A percentile compares a stretch with the other conserved stretches of the same genome.
These are phyloP conservation scores for Russula earlei DNA, from an alignment of 768 basidiomycete genomes.

Conservation along the genomic window DNA sequence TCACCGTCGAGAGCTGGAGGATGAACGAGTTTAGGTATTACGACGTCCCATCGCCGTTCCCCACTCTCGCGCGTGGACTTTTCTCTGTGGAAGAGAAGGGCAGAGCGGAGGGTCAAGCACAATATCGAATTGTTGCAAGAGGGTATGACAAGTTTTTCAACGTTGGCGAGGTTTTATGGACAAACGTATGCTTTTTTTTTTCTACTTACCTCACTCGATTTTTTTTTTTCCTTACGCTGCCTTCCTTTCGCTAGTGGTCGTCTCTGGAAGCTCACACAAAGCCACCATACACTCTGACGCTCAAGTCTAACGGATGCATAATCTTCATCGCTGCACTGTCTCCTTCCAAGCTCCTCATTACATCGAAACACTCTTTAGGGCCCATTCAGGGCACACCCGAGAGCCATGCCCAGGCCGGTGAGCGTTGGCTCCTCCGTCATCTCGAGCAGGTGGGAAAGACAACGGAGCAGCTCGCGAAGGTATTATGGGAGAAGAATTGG, in stretches of 20 bases:
- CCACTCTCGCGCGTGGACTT: slow-evolving; percentile 87
- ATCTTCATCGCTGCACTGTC: slow-evolving; percentile 89
- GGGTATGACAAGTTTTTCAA: slow-evolving; percentile 99
- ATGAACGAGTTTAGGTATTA: slow-evolving; percentile 97
- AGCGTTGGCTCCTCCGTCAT: slow-evolving; percentile 72
- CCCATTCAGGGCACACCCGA: slow-evolving; percentile 31
- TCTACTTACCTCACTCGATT: not conserved
- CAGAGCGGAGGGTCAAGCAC: slow-evolving; percentile 27
- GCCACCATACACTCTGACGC: slow-evolving; percentile 74
- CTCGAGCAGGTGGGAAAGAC: slow-evolving; percentile 50
- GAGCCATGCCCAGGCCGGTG: slow-evolving; percentile 78
- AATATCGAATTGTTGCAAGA: slow-evolving; percentile 63
- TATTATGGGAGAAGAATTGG: slow-evolving; percentile 74
- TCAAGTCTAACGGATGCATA: slow-evolving; percentile 96
- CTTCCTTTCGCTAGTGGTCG: slow-evolving; percentile 51
- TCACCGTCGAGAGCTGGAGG: slow-evolving; percentile 79
- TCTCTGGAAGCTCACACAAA: slow-evolving; percentile 59
- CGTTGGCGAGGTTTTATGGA: slow-evolving; percentile 94
- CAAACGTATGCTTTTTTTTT: slow-evolving; percentile 47
- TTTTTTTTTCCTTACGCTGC: not conserved
- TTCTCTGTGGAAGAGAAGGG: slow-evolving; percentile 52
- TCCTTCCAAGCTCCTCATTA: slow-evolving; percentile 63
- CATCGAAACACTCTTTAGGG: slow-evolving; percentile 90
- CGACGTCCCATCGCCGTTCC: slow-evolving; percentile 82
- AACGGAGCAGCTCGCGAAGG: slow-evolving; percentile 62